Base-by-base conservation (phyloP, 1,139 yeast genomes). In the Scheffersomyces illinoinensis region DNA sequence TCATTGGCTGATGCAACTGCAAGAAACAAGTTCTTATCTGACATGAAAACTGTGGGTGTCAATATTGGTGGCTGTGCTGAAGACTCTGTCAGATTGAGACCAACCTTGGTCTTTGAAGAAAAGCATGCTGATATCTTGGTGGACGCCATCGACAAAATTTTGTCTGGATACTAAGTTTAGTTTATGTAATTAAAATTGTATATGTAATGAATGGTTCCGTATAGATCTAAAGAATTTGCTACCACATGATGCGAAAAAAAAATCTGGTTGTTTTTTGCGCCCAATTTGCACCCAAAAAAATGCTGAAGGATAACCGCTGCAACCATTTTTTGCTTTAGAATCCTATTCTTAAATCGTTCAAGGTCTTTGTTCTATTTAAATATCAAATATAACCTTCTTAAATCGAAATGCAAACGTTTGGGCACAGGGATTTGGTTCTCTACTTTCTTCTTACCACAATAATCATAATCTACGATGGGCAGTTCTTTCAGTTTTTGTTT, bases 1-100 rank as follows among this genome's bases (percentile, higher is more conserved):
- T 90, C 89, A 64, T 75, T 86, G 69, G 82, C 82, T 54, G 69
- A 83, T 56, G 78, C 84, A 53, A 79, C 76, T 50, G 78, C 79
- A 39, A 85, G 96, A 75, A 86, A 86, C 71, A 74, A 79, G 67
- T 87, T 90, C 74, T 76, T 89, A 71, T 66, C 69, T 59, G 82
- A 81, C 61, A 81, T 87, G 82, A 85, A 86, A 74, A 67, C 75
- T 48, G 80, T 73, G 54, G 96, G 96, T 69, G 81, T 90, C 63
- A 89, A 90, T 73, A 83, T 89, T 68, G 96, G 96, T 61, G 95
- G 93, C 51, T 90, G 96, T 75, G 93, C 93, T 54, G 89, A 85
- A 59, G 81, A 77, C 62, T 85, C 92, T 52, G 86, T 90, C 57
- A 85, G 96, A 76, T 82, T 90, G 74, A 85, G 96, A 75, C 96